These are phyloP conservation scores for Eucalyptus erythrocorys DNA, from an alignment of 345 rosid genomes.

Conservation along the genomic window DNA sequence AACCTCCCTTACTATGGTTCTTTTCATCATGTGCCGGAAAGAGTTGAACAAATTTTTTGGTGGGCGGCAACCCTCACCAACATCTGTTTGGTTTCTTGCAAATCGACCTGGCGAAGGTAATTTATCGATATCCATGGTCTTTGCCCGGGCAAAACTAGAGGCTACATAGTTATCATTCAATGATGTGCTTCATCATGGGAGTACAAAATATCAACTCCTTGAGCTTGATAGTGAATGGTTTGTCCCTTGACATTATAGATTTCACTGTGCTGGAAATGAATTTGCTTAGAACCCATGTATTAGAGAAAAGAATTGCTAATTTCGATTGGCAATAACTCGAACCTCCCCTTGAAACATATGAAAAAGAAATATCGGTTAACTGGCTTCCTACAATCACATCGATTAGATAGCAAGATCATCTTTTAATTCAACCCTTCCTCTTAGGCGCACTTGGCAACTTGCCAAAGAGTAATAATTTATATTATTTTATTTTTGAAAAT, in stretches of 20 bases:
- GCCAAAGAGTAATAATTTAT: fast-evolving
- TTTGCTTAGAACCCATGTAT: background rate
- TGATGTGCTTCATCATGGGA: background rate
- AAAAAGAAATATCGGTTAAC: background rate
- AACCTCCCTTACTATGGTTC: background rate
- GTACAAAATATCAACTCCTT: background rate
- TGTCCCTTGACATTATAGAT: background rate
- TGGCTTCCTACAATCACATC: background rate
- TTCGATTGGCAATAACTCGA: background rate
- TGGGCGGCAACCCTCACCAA: background rate
- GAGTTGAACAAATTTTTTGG: background rate
- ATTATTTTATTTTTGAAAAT: fast-evolving
- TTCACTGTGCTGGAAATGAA: background rate
- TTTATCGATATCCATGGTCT: background rate
- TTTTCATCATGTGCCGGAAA: background rate
- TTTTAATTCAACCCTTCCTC: background rate
- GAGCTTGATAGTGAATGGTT: background rate
- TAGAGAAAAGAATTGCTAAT: background rate
- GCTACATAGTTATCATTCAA: background rate
- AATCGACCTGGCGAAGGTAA: background rate
- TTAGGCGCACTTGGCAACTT: fast-evolving
- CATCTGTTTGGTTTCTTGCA: background rate
- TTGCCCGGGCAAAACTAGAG: background rate
- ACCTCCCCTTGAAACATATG: background rate
- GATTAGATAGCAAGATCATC: background rate